A percentile compares a stretch with the other conserved stretches of the same genome.
Conservation (phyloP, 495 filamentous ascomycete species). For the Annulohypoxylon stygium region DNA sequence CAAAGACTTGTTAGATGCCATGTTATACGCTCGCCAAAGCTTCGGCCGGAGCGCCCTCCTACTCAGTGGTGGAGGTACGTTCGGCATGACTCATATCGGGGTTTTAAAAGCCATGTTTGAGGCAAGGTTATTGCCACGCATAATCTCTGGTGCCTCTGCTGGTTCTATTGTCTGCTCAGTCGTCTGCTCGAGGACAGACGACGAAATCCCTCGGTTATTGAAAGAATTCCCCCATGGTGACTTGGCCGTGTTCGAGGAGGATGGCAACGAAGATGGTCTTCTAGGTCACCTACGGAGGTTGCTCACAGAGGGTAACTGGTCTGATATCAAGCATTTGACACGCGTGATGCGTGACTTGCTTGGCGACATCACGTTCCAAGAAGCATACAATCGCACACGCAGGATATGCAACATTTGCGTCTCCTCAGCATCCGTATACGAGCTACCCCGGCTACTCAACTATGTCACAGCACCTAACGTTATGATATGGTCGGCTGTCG, state of each 20-base stretch:
- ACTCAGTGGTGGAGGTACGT: conserved; percentile 90
- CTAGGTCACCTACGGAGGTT: conserved; percentile 79
- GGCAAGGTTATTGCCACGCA: conserved; percentile 80
- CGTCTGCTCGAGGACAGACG: conserved; percentile 85
- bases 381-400: conserved; percentile 92
- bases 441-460: conserved; percentile 87
- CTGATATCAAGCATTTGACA: conserved; percentile 84
- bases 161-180: conserved; percentile 94
- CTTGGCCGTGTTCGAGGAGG: conserved; percentile 83
- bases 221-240: conserved; percentile 83
- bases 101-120: conserved; percentile 90
- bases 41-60: conserved; percentile 90
- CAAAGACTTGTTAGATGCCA: conserved; percentile 74
- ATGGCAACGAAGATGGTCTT: conserved; percentile 75
- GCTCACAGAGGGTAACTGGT: conserved; percentile 82
- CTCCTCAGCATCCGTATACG: conserved; percentile 86
- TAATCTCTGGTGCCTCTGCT: conserved; percentile 93
- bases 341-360: conserved; percentile 83
- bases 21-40: conserved; percentile 83
- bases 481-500: conserved; percentile 95
- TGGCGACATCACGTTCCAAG: conserved; percentile 92
- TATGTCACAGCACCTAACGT: conserved; percentile 95
- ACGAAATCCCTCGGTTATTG: conserved; percentile 81
- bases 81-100: conserved; percentile 96
- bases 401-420: conserved; percentile 94